A percentile compares a stretch with the other conserved stretches of the same genome.
These are phyloP conservation scores for Bipolaris victoriae DNA, from an alignment of 2,329 filamentous ascomycete species.

Conservation along the genomic window DNA sequence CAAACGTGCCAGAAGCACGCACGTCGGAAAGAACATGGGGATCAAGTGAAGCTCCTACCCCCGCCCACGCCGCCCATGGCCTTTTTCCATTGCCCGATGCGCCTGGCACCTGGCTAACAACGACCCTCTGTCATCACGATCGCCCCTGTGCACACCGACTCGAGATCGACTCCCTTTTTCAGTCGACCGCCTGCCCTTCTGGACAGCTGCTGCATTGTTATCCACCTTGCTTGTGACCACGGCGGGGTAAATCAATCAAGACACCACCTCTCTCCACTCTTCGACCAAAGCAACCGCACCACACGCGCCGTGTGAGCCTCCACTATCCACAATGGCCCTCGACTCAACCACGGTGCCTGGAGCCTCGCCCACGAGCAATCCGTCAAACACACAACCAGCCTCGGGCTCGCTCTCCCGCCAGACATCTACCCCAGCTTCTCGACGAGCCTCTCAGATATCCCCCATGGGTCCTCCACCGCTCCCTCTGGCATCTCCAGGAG, in stretches of 20 bases:
- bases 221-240: conserved; percentile 2
- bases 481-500: conserved; percentile 48
- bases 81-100: conserved; percentile 13
- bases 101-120: conserved; percentile 10
- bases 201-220: conserved; percentile 6
- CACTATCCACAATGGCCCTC: conserved; percentile 52
- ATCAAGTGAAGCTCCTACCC: conserved; percentile 22
- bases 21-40: conserved; percentile 14
- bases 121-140: conserved; percentile 9
- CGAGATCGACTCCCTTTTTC: not conserved
- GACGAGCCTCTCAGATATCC: conserved; percentile 51
- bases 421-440: conserved; percentile 31
- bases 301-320: conserved; percentile 12
- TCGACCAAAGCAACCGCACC: conserved; percentile 7
- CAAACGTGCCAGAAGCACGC: conserved; percentile 4
- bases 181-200: not conserved
- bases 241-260: conserved; percentile 13
- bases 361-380: conserved; percentile 42
- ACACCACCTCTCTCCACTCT: conserved; percentile 1
- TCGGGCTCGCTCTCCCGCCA: conserved; percentile 35
- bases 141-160: conserved; percentile 15
- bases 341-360: conserved; percentile 55
- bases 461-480: conserved; percentile 56
- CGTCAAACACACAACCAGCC: conserved; percentile 30
- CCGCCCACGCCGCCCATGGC: conserved; percentile 18